These are phyloP conservation scores for Boletus coffeatus DNA, from an alignment of 1,284 basidiomycete species.

Conservation along the genomic window DNA sequence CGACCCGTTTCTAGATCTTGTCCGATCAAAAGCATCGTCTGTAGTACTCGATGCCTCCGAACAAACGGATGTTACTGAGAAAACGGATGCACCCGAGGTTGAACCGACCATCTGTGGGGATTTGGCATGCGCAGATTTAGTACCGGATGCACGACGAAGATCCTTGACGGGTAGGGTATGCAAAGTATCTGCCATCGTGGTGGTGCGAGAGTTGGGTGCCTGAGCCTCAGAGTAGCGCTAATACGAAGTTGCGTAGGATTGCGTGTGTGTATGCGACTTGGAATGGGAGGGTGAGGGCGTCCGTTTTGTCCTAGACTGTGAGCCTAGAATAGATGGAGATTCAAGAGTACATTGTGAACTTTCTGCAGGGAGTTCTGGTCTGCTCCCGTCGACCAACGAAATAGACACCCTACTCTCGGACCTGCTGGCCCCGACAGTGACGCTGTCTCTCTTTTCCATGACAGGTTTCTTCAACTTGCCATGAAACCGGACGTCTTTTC, in stretches of 20 bases:
- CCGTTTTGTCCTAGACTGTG: slow-evolving; percentile 16
- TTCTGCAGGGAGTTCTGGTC: slow-evolving; percentile 1
- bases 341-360: slow-evolving; percentile 11
- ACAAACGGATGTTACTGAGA: slow-evolving; percentile 23
- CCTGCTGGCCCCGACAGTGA: slow-evolving; percentile 3
- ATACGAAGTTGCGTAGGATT: slow-evolving; percentile 15
- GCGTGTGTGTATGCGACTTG: slow-evolving; percentile 12
- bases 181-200: slow-evolving; percentile 3
- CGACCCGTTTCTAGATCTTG: slow-evolving; percentile 16
- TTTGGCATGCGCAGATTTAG: slow-evolving; percentile 18
- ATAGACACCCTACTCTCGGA: slow-evolving; percentile 16
- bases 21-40: slow-evolving; percentile 5
- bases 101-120: slow-evolving; percentile 19
- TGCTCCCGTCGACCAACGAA: slow-evolving; percentile 13
- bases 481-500: slow-evolving; percentile 65
- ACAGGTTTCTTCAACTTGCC: slow-evolving; percentile 77
- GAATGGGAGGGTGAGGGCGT: slow-evolving; percentile 18
- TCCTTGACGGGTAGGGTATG: background rate
- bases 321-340: slow-evolving; percentile 18
- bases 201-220: slow-evolving; percentile 3
- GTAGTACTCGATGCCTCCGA: slow-evolving; percentile 29
- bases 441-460: slow-evolving; percentile 55
- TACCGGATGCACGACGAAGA: background rate
- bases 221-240: slow-evolving; percentile 17
- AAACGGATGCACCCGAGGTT: slow-evolving; percentile 24